Percentiles rank a stretch among this genome's conserved stretches.
phyloP scores from a whole-genome alignment of 371 early-diverging fungal genomes.

The Zychaea mexicana region DNA sequence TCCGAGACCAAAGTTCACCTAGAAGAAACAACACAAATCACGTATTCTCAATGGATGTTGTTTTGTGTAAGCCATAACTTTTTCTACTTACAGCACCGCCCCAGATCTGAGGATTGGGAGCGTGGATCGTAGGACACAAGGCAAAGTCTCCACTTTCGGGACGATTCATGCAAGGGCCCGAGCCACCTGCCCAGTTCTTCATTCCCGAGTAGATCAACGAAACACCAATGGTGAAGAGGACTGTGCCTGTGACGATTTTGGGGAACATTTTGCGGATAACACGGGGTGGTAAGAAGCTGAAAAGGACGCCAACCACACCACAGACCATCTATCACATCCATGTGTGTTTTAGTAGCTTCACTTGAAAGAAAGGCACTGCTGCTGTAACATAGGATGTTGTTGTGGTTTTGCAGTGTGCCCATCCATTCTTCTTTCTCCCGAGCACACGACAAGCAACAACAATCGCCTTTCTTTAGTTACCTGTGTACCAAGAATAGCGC shows the following conservation, averaged over 20 bases:
- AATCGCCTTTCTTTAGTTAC: neutral
- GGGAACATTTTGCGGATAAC: constrained; percentile 53
- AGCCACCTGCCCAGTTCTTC: constrained; percentile 53
- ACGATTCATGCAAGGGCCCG: constrained; percentile 42
- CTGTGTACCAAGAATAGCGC: constrained; percentile 55
- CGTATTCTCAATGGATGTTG: too few relatives aligned
- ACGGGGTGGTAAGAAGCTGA: constrained; percentile 53
- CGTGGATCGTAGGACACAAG: constrained; percentile 31
- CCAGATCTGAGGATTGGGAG: constrained; percentile 60
- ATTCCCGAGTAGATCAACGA: constrained; percentile 48
- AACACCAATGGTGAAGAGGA: constrained; percentile 50
- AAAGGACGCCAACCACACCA: constrained; percentile 38
- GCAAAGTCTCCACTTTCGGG: constrained; percentile 28
- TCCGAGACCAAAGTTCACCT: constrained; percentile 51
- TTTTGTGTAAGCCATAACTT: too few relatives aligned
- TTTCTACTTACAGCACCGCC: constrained; percentile 25
- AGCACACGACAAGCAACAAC: too few relatives aligned
- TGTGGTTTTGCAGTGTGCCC: too few relatives aligned
- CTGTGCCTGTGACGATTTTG: constrained; percentile 51
- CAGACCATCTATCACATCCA: constrained; percentile 46
- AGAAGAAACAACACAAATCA: too few relatives aligned
- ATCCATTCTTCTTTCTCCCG: too few relatives aligned
- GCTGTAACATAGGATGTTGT: too few relatives aligned
- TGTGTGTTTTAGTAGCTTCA: too few relatives aligned
- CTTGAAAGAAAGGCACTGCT: too few relatives aligned